Evolutionary conservation across 345 rosid species (phyloP), one percentile per base, ranked within the genome.

Genomic region (Gossypium herbaceum): DNA sequence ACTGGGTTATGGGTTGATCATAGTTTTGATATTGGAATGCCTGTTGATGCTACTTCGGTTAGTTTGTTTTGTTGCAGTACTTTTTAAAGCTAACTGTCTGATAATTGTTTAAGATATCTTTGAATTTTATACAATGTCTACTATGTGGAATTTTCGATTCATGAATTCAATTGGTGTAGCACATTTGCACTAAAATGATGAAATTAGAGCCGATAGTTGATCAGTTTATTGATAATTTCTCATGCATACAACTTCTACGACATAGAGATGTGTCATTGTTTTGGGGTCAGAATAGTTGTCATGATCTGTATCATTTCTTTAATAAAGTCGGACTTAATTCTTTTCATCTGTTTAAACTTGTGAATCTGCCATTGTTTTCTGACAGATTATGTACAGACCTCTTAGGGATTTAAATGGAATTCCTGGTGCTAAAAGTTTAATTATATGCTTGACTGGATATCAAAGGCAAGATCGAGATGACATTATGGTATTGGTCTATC

Each of bases 381-480:
- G 54, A 57, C 88, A 95, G 99, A 77, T 96, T 71, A 79, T 96
- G 84, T 93, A 92, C 66, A 88, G 81, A 67, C 99, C 99, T 24
- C 88, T 68, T 60, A 87, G 74, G 82, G 91, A 88, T 82, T 85
- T 91, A 82, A 84, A 90, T 78, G 99, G 99, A 73, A 89, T 96
- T 82, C 91, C 89, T 2, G 94, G 98, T 44, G 86, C 93, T 19
- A 73, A 83, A 72, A 68, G 67, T 84, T 67, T 95, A 57, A 78
- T 85, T 52, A 68, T 90, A 74, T 95, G 99, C 78, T 87, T 95
- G 84, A 95, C 99, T 52, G 97, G 98, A 15, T 95, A 93, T 85
- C 93, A 86, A 77, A 83, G 97, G 44, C 97, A 90, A 77, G 99
- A 93, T 77, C 84, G 98, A 77, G 98, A 95, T 0, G 97, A 95